phyloP scores from a whole-genome alignment of 1,139 yeast species.

The Trichomonascaceae sp. region DNA sequence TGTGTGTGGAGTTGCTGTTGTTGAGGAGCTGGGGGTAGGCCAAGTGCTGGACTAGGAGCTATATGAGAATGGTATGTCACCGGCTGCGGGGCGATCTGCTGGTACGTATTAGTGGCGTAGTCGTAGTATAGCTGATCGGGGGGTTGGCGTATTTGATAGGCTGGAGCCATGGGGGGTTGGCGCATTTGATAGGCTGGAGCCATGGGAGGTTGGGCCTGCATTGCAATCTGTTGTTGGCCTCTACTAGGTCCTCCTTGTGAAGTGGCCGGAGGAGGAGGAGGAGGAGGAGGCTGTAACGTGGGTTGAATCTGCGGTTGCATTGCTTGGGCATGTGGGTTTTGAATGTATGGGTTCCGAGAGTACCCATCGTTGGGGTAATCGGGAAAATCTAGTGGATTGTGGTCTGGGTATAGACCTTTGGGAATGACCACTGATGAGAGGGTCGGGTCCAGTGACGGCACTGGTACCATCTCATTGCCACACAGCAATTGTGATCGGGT shows the following conservation, averaged over 20 bases:
- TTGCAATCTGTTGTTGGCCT: neutral
- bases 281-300: slow-evolving; percentile 5
- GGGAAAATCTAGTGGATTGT: slow-evolving; percentile 10
- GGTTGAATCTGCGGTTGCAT: slow-evolving; percentile 9
- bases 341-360: slow-evolving; percentile 7
- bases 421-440: slow-evolving; percentile 28
- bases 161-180: slow-evolving; percentile 5
- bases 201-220: neutral
- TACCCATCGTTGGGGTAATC: slow-evolving; percentile 5
- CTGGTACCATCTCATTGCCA: slow-evolving; percentile 16
- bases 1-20: slow-evolving; percentile 3
- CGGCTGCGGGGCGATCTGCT: neutral
- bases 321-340: slow-evolving; percentile 6
- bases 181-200: slow-evolving; percentile 2
- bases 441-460: slow-evolving; percentile 31
- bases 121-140: too few relatives aligned
- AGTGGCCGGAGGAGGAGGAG: slow-evolving; percentile 1
- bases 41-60: neutral
- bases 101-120: neutral
- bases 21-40: slow-evolving; percentile 3
- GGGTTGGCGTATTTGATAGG: neutral
- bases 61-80: slow-evolving; percentile 1
- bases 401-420: slow-evolving; percentile 29
- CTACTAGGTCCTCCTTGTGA: slow-evolving; percentile 2
- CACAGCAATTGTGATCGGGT: slow-evolving; percentile 20